Evolutionary conservation across 208 protist genomes (phyloP), one percentile per base, ranked within the genome.

Genomic region (Wallacemonas sp.): DNA sequence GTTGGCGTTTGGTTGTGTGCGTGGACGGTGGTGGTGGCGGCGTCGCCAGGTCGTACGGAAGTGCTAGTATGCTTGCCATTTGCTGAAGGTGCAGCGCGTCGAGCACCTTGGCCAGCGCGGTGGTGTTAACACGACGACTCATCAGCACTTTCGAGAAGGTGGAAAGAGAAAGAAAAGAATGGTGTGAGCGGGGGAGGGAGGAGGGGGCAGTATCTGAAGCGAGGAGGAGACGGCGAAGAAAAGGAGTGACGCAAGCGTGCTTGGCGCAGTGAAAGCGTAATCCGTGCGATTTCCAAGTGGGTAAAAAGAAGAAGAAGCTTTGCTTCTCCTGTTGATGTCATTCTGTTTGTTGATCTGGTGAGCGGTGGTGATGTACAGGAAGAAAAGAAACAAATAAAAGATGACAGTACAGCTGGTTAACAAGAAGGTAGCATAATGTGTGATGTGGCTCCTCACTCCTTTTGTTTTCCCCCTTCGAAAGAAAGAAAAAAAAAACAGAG

Each of bases 81-180:
- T 74, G 63, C 36, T 74, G 72, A 12, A 83, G 20, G 41, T 76
- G 74, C n/a, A 82, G 54, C 12, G 84, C 72, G 55, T 91, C 84
- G 32, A 91, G 72, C 31, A 91, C 68, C 22, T 74, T 73, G 4
- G 65, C 44, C 28, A 82, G 63, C 18, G 77, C 75, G 7, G 46
- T 42, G 20, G 59, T 54, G 57, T 79, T 74, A 3, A 80, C 20
- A 26, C 62, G 68, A 23, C 74, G 84, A 22, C 65, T 70, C 81
- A 87, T 85, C 5, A 41, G 10, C 10, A 18, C 25, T 36, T 25
- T 31, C 7, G 20, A n/a, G 14, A 11, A 23, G 52, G 18, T 11
- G 8, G 52, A 59, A 32, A 55, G 48, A 31, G 26, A 55, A 55
- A 55, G 10, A 32, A 50, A 55, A 55, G 26, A 31, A 55, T 7